Evolutionary conservation across 352 stramenopile species (phyloP).

Genomic region (Phytophthora idaei): DNA sequence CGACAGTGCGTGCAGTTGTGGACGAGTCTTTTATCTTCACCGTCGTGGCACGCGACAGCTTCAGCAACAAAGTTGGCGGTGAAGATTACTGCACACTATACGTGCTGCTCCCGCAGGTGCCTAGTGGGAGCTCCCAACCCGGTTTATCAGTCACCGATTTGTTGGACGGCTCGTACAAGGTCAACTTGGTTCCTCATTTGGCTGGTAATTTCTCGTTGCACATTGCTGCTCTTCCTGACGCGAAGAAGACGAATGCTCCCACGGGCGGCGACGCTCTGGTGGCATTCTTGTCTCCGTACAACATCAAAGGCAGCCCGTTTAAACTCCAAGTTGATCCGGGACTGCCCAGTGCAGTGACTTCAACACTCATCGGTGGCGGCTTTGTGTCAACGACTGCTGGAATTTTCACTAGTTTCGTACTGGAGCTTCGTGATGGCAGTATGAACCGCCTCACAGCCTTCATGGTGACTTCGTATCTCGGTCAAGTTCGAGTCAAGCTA

Average conservation of each 20-base stretch:
- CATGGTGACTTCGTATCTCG: constrained; percentile 8
- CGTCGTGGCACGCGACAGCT: constrained; percentile 48
- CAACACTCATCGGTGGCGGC: constrained; percentile 41
- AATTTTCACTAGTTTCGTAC: constrained; percentile 27
- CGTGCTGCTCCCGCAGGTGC: constrained; percentile 44
- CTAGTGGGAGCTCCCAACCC: constrained; percentile 12
- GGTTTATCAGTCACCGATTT: constrained; percentile 39
- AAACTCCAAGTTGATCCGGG: constrained; percentile 48
- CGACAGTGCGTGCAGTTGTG: constrained; percentile 18
- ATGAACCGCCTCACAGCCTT: constrained; percentile 30
- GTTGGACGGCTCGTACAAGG: constrained; percentile 46
- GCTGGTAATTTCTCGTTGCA: constrained; percentile 49
- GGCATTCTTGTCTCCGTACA: constrained; percentile 42
- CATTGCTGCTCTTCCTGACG: constrained; percentile 39
- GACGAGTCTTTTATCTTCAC: constrained; percentile 37
- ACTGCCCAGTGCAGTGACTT: constrained; percentile 26
- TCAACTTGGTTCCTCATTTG: constrained; percentile 43
- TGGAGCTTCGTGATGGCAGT: constrained; percentile 52
- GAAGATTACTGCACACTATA: constrained; percentile 49
- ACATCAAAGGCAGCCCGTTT: constrained; percentile 54
- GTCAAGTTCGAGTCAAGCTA: constrained; percentile 18
- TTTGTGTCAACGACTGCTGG: constrained; percentile 47
- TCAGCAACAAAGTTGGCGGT: constrained; percentile 37
- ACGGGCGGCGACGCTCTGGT: constrained; percentile 26
- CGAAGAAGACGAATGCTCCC: constrained; percentile 24